Conservation (phyloP, 495 filamentous ascomycete genomes). For the Xylaria flabelliformis region DNA sequence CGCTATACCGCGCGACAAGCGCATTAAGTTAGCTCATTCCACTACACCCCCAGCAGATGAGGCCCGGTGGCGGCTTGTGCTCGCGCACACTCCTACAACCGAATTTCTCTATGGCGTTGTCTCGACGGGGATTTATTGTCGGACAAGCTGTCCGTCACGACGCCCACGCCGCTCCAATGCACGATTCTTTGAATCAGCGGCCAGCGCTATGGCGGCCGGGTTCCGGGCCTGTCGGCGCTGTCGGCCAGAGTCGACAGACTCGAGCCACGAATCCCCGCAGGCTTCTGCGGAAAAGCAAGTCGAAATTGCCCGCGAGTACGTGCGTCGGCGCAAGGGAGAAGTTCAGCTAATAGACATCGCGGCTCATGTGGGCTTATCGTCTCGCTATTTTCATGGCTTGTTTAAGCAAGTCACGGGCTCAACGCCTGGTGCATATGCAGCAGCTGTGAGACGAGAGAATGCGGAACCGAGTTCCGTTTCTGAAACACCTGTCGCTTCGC, state of each 20-base stretch:
- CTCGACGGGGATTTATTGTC: constrained; percentile 68
- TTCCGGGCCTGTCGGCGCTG: constrained; percentile 70
- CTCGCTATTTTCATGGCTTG: constrained; percentile 67
- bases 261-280: constrained; percentile 28
- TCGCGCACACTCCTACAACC: constrained; percentile 53
- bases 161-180: constrained; percentile 67
- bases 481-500: background rate
- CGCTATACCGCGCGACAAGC: constrained; percentile 23
- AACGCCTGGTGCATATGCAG: constrained; percentile 64
- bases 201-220: constrained; percentile 61
- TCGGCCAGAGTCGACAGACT: constrained; percentile 48
- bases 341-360: constrained; percentile 58
- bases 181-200: constrained; percentile 60
- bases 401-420: constrained; percentile 66
- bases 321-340: constrained; percentile 39
- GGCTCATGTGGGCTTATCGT: constrained; percentile 57
- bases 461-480: background rate
- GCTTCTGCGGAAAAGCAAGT: constrained; percentile 49
- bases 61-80: constrained; percentile 35
- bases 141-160: constrained; percentile 63
- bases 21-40: background rate
- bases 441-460: constrained; percentile 8
- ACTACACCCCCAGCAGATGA: constrained; percentile 14
- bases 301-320: constrained; percentile 49
- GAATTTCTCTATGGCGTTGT: constrained; percentile 67